Percentiles rank a stretch among this genome's conserved stretches.
phyloP scores from a whole-genome alignment of 352 stramenopile genomes.

The Phytophthora aleatoria region DNA sequence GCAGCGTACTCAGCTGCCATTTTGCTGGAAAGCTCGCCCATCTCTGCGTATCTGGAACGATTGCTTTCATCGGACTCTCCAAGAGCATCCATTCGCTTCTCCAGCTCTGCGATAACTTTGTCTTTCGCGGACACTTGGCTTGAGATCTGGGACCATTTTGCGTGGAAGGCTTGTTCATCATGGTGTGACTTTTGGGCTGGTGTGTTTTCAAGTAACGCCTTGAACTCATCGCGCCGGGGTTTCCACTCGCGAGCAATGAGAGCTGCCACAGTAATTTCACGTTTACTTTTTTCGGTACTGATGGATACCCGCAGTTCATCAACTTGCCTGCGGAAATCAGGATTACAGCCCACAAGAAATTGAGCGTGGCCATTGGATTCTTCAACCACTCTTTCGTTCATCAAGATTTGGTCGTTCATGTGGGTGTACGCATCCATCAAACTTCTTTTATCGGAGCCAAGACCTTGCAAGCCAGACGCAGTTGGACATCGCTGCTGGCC shows the following conservation, averaged over 20 bases:
- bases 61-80: conserved; percentile 7
- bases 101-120: conserved; percentile 18
- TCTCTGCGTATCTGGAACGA: conserved; percentile 33
- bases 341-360: conserved; percentile 31
- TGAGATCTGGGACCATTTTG: conserved; percentile 26
- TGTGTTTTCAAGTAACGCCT: conserved; percentile 16
- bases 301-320: conserved; percentile 44
- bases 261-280: conserved; percentile 48
- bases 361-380: conserved; percentile 30
- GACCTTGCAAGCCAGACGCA: conserved; percentile 3
- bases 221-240: conserved; percentile 17
- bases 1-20: conserved; percentile 33
- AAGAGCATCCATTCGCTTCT: conserved; percentile 29
- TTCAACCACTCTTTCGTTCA: conserved; percentile 47
- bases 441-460: conserved; percentile 19
- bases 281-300: conserved; percentile 37
- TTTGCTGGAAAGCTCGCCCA: conserved; percentile 42
- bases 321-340: conserved; percentile 44
- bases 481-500: conserved; percentile 8
- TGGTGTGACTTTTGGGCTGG: not conserved
- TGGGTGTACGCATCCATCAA: conserved; percentile 39
- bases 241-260: conserved; percentile 39
- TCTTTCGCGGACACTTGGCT: conserved; percentile 20
- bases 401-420: conserved; percentile 44
- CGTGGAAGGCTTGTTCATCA: conserved; percentile 27